Conservation (phyloP, 2,329 filamentous ascomycete species). For the Diplodia intermedia region DNA sequence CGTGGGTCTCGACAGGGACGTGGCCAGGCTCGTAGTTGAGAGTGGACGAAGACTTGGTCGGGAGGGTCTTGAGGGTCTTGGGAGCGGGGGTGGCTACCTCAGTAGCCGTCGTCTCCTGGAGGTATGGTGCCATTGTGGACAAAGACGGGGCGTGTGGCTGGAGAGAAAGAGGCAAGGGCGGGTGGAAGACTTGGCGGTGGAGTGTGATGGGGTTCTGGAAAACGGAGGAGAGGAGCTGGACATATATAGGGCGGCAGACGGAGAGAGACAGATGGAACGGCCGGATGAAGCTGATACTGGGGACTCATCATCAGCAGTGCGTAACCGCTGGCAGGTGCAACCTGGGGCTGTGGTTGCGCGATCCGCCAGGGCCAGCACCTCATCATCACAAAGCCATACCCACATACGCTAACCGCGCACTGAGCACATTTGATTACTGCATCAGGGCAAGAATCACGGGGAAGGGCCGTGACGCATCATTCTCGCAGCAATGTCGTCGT, state of each 20-base stretch:
- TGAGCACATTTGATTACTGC: slow-evolving; percentile 19
- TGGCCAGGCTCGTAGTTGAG: slow-evolving; percentile 58
- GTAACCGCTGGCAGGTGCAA: slow-evolving; percentile 16
- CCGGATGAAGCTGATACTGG: background rate
- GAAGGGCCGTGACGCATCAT: slow-evolving; percentile 24
- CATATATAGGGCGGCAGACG: slow-evolving; percentile 15
- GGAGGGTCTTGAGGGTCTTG: slow-evolving; percentile 26
- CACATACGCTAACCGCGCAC: slow-evolving; percentile 32
- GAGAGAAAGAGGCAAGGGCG: background rate
- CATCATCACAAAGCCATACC: slow-evolving; percentile 31
- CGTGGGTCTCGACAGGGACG: slow-evolving; percentile 53
- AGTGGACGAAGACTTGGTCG: slow-evolving; percentile 37
- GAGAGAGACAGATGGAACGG: background rate
- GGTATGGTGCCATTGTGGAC: slow-evolving; percentile 33
- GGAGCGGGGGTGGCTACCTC: background rate
- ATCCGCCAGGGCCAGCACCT: slow-evolving; percentile 32
- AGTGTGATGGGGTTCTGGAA: slow-evolving; percentile 23
- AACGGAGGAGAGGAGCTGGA: background rate
- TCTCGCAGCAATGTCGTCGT: slow-evolving; percentile 24
- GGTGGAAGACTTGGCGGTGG: slow-evolving; percentile 1
- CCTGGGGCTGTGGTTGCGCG: slow-evolving; percentile 29
- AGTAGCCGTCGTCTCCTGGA: slow-evolving; percentile 8
- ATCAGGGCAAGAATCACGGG: slow-evolving; percentile 29
- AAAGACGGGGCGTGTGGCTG: background rate
- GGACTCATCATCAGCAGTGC: background rate